A percentile compares a stretch with the other conserved stretches of the same genome.
Conservation (phyloP, 2,329 filamentous ascomycete genomes). For the Epichloe sp. region DNA sequence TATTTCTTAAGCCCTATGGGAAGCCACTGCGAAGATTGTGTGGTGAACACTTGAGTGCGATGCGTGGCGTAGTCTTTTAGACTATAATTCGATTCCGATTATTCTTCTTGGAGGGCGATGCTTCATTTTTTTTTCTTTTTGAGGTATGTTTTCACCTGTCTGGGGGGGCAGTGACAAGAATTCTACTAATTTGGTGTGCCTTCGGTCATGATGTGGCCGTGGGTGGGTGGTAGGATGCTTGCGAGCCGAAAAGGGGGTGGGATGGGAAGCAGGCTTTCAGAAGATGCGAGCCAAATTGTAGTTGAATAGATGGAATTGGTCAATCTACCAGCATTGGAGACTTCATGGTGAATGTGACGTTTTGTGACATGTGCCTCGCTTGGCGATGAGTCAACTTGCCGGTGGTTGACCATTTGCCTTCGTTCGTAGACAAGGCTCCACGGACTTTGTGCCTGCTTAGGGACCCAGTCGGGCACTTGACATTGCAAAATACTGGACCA, state of each 20-base stretch:
- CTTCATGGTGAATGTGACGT: not conserved
- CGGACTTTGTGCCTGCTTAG: not conserved
- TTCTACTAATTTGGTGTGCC: conserved; percentile 5
- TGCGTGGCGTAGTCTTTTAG: conserved; percentile 11
- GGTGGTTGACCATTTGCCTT: not conserved
- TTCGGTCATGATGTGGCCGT: not conserved
- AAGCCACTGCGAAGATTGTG: conserved; percentile 14
- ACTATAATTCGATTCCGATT: conserved; percentile 15
- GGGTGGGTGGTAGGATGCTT: not conserved
- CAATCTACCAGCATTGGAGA: not conserved
- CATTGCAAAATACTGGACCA: not conserved
- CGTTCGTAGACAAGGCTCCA: no score
- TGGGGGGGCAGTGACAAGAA: not conserved
- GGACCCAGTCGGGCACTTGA: not conserved
- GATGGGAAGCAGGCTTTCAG: not conserved
- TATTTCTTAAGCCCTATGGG: conserved; percentile 6
- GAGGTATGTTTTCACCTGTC: conserved; percentile 6
- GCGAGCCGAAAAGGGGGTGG: not conserved
- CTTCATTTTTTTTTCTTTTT: conserved; percentile 10
- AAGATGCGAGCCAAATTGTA: not conserved
- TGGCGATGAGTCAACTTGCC: not conserved
- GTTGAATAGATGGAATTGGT: no score
- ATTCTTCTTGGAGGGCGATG: conserved; percentile 13
- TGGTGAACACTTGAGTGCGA: conserved; percentile 13
- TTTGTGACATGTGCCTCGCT: not conserved